These are phyloP conservation scores for Phaeophleospora eucalypticola DNA, from an alignment of 2,329 filamentous ascomycete species.

Conservation along the genomic window DNA sequence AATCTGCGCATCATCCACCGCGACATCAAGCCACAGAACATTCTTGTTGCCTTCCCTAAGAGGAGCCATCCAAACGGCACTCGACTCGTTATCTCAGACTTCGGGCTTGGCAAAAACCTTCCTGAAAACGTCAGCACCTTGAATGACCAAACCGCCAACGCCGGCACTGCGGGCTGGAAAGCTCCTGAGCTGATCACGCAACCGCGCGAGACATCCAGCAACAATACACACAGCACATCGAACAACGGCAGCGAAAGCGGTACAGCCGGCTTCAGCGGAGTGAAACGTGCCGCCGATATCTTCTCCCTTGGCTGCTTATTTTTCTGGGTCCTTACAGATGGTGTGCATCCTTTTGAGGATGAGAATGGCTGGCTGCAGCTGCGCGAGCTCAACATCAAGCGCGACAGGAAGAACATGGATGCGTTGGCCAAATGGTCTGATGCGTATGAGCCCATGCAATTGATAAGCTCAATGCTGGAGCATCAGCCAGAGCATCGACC, in stretches of 20 bases:
- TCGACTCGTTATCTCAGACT: slow-evolving; percentile 93
- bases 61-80: slow-evolving; percentile 61
- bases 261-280: slow-evolving; percentile 56
- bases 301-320: slow-evolving; percentile 98
- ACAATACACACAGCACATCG: slow-evolving; percentile 41
- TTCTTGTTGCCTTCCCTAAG: slow-evolving; percentile 69
- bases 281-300: slow-evolving; percentile 93
- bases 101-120: slow-evolving; percentile 94
- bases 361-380: slow-evolving; percentile 82
- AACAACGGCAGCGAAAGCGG: slow-evolving; percentile 57
- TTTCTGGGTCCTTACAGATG: slow-evolving; percentile 95
- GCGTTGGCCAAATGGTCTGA: slow-evolving; percentile 60
- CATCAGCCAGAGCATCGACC: slow-evolving; percentile 64
- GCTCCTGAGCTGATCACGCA: slow-evolving; percentile 83
- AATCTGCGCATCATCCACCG: slow-evolving; percentile 91
- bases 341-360: slow-evolving; percentile 88
- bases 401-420: slow-evolving; percentile 67
- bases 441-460: slow-evolving; percentile 78
- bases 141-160: slow-evolving; percentile 88
- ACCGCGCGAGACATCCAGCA: slow-evolving; percentile 43
- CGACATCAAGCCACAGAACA: slow-evolving; percentile 96
- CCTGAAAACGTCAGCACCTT: slow-evolving; percentile 93
- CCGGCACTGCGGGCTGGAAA: slow-evolving; percentile 93
- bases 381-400: slow-evolving; percentile 92
- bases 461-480: slow-evolving; percentile 77